Evolutionary conservation across 2,329 filamentous ascomycete species (phyloP), one percentile per base, ranked within the genome.

Genomic region (Fusarium decemcellulare): DNA sequence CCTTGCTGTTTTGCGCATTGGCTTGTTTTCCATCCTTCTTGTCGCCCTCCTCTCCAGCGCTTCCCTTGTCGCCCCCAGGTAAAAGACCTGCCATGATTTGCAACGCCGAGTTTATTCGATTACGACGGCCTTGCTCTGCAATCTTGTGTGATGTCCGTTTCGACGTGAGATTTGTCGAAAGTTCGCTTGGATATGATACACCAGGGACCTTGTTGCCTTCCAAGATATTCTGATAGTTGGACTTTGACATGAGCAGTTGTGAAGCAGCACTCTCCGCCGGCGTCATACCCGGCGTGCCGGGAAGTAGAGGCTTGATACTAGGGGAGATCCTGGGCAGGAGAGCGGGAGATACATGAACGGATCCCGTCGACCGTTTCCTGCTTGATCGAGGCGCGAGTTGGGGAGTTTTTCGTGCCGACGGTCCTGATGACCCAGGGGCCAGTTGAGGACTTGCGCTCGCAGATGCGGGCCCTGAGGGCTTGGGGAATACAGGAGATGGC

Each of bases 71-170:
- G 70, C 79, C 83, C 70, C 80, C 88, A 0, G 96, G 95, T n/a
- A 99, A 84, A 3, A 99, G 85, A 0, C 90, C 87, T 53, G 96
- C 94, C 79, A 99, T 97, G 78, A 98, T 92, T 73, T 95, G 93
- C 23, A 99, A 84, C 1, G 96, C 96, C 57, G 91, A 92, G 78
- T 99, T 99, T 81, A 99, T 98, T 50, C 96, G 90, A 77, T 99
- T 98, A 63, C 96, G 87, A 50, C 96, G 90, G 8, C 96, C 96
- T 82, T 99, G 96, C 81, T 99, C 96, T 16, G 96, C 96, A 71
- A 99, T 93, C 81, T 99, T 99, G 83, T 99, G 96, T 44, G 94
- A 97, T 2, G 96, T 98, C 56, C 95, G 92, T 83, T 99, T 99
- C 4, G 94, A 97, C 0, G 95, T 98, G 29, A 99, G 84, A 70